Base-by-base conservation (phyloP, 768 basidiomycete species). In the Mycena vitilis region DNA sequence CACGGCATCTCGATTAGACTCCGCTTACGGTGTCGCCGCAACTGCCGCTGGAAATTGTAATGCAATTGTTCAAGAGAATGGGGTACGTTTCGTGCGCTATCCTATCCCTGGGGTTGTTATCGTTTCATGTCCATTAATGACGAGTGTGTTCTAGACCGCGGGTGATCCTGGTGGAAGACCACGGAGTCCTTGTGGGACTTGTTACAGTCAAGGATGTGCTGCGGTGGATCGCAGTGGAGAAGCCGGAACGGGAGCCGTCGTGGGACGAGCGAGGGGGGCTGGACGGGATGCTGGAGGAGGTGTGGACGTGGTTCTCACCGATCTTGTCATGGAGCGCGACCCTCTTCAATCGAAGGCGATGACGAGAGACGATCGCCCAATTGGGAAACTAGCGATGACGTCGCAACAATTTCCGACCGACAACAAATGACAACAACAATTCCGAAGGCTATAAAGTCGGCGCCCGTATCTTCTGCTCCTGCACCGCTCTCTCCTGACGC, bases 21-120 rank as follows among this genome's bases (percentile, higher is more conserved):
- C 96, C 97, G 0, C 86, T 99, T 74, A 95, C 94, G 0, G 96
- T 98, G 13, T 92, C 95, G 8, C 92, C 95, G 1, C 94, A 94
- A 70, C 86, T 98, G 47, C 95, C 96, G 0, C 83, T 99, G 49
- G 98, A 99, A 78, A 95, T 98, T 62, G 95, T 96, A 10, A 95
- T 98, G 93, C 95, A 99, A 76, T 81, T 99, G 34, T 99, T 99
- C 85, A 95, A 97, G 77, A 88, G 95, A 53, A 94, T 99, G 92
- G 98, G 98, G 98, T 98, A 75, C 73, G 95, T 85, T 23, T 18
- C 16, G 40, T 5, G 30, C 5, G 3, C 30, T 5, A 30, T 30
- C 30, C 30, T 30, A 30, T 30, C 30, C 30, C 30, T 30, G 30
- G 30, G 30, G 30, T 30, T 30, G 30, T 30, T 30, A 22, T 40